These are phyloP conservation scores for Auricularia sp. DNA, from an alignment of 768 basidiomycete genomes.

Conservation along the genomic window DNA sequence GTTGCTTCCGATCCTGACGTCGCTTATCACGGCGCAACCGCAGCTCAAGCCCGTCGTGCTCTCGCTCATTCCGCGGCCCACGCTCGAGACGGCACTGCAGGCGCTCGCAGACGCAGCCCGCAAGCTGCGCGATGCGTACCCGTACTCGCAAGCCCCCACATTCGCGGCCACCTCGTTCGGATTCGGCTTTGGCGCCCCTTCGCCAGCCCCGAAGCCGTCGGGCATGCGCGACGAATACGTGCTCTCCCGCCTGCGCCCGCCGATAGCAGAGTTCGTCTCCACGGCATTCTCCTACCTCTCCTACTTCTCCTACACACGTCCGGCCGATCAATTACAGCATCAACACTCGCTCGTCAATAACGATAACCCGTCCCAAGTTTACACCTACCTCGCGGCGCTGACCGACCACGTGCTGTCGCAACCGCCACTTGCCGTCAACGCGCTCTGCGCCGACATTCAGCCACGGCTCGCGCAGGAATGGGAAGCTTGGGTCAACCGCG, in stretches of 20 bases:
- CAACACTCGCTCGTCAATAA: constrained; percentile 27
- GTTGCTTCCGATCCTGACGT: constrained; percentile 59
- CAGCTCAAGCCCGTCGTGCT: constrained; percentile 61
- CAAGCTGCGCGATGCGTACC: constrained; percentile 73
- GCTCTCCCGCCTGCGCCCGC: constrained; percentile 60
- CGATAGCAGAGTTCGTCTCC: constrained; percentile 67
- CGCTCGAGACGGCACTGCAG: constrained; percentile 63
- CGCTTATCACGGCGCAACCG: constrained; percentile 59
- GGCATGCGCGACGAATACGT: constrained; percentile 80
- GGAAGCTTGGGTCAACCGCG: constrained; percentile 62
- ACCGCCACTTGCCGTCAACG: constrained; percentile 53
- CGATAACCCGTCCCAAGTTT: constrained; percentile 62
- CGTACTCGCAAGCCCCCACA: constrained; percentile 49
- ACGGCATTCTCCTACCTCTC: constrained; percentile 74
- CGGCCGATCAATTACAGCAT: constrained; percentile 24
- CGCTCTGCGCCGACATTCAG: constrained; percentile 46
- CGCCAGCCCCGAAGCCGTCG: not conserved
- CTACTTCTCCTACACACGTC: constrained; percentile 61
- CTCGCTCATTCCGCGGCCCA: constrained; percentile 76
- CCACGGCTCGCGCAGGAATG: constrained; percentile 65
- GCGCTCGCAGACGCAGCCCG: constrained; percentile 57
- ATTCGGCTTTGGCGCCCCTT: constrained; percentile 12
- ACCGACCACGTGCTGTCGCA: constrained; percentile 60
- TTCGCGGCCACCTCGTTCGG: constrained; percentile 25
- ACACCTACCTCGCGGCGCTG: constrained; percentile 56